phyloP scores from a whole-genome alignment of 2,329 filamentous ascomycete species.

The Cladophialophora exuberans region DNA sequence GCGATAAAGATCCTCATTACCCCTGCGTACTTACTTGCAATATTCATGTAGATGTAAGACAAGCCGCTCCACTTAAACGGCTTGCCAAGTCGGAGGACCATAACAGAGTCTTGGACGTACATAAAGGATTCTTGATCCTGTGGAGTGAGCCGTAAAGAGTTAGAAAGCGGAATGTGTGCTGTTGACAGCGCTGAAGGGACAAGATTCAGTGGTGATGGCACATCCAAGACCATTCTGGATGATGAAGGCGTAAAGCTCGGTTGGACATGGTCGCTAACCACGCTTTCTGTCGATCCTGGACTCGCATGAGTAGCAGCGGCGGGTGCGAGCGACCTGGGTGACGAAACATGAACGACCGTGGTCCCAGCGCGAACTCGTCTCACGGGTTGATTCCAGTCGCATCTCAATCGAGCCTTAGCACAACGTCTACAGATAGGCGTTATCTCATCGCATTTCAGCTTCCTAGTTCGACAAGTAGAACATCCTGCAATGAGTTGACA shows the following conservation, averaged over 20 bases:
- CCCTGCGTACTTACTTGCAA: slow-evolving; percentile 40
- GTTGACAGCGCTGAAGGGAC: slow-evolving; percentile 20
- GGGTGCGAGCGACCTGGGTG: neutral
- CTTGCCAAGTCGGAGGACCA: slow-evolving; percentile 43
- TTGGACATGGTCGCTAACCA: neutral
- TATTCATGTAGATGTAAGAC: slow-evolving; percentile 42
- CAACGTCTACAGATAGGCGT: slow-evolving; percentile 40
- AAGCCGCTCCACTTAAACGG: slow-evolving; percentile 44
- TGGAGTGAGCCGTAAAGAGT: slow-evolving; percentile 40
- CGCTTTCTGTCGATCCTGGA: slow-evolving; percentile 4
- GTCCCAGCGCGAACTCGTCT: slow-evolving; percentile 34
- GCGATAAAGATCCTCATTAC: slow-evolving; percentile 48
- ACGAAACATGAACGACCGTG: slow-evolving; percentile 20
- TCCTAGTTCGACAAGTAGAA: slow-evolving; percentile 38
- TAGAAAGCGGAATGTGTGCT: slow-evolving; percentile 37
- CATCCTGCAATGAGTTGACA: slow-evolving; percentile 36
- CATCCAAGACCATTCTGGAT: neutral
- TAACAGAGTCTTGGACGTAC: slow-evolving; percentile 41
- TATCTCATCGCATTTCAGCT: slow-evolving; percentile 25
- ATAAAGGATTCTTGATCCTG: slow-evolving; percentile 41
- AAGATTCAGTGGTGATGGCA: neutral
- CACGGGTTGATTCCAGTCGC: slow-evolving; percentile 37
- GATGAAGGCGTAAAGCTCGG: neutral
- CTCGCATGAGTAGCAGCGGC: neutral
- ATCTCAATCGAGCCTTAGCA: slow-evolving; percentile 36